Conservation (phyloP, 2,329 filamentous ascomycete species). For the Orbilia blumenaviensis region DNA sequence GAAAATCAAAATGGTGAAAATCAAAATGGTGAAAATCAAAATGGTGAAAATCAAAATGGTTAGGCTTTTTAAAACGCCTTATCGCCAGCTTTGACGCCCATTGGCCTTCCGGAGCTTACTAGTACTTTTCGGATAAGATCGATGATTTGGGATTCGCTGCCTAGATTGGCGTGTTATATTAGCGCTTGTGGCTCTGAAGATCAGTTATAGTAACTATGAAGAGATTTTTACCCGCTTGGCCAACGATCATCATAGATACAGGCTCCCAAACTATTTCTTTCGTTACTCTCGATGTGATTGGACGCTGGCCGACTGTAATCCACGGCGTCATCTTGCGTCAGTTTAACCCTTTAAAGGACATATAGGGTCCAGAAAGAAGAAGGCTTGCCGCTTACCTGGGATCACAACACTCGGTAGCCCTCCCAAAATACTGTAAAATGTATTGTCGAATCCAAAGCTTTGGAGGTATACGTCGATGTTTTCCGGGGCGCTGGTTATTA, state of each 20-base stretch:
- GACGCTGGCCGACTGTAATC: constrained; percentile 21
- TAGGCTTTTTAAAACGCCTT: constrained; percentile 11
- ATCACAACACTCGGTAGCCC: constrained; percentile 28
- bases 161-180: not conserved
- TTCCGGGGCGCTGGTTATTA: constrained; percentile 14
- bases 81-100: constrained; percentile 17
- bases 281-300: constrained; percentile 21
- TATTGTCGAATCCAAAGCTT: constrained; percentile 49
- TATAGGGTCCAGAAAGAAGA: not conserved
- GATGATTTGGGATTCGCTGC: constrained; percentile 23
- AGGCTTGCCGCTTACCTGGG: constrained; percentile 6
- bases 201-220: not conserved
- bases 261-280: constrained; percentile 31
- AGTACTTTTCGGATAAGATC: constrained; percentile 16
- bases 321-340: not conserved
- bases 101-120: not conserved
- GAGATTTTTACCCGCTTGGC: constrained; percentile 20
- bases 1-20: too few species aligned
- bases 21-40: not conserved
- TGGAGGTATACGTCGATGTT: constrained; percentile 26
- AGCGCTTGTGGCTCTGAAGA: not conserved
- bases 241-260: constrained; percentile 40
- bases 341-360: not conserved
- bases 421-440: constrained; percentile 42
- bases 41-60: not conserved